Base-by-base conservation (phyloP, 306 rosid species). In the Quercus variabilis region DNA sequence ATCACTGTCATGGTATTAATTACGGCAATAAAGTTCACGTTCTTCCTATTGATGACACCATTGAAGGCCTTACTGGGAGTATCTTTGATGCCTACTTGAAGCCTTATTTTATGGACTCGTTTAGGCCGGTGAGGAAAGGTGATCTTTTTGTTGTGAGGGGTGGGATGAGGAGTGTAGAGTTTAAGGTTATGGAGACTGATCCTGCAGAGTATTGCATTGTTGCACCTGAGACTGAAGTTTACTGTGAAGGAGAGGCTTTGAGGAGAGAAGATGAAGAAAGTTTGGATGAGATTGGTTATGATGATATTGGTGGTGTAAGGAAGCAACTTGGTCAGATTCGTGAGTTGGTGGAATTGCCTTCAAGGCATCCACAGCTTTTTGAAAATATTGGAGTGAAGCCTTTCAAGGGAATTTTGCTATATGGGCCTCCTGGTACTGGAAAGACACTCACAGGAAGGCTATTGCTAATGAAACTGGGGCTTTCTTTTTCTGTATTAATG, bases 371-470 rank as follows among this genome's bases (percentile, higher is more conserved):
- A 14, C 55, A 77, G 65, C 67, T 77, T 25, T 77, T 77, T 19
- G 68, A 77, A 30, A 51, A 65, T 46, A 54, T 78, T 55, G 81
- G 81, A 28, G 81, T 78, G 10, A 78, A 78, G n/a, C 81, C 75
- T 13, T 75, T 75, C 8, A 83, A 84, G 80, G 87, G 87, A 26
- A 82, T 84, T 72, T 80, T 80, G 4, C 73, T 80, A 12, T 84
- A 84, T 73, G 87, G 87, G 52, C 84, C 84, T 33, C 84, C 84
- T 25, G 87, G 81, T n/a, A 74, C 87, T 3, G 87, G 87, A 21
- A 83, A 83, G 75, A 83, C 87, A 15, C 46, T 83, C 64, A 75
- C 76, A 49, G 87, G 5, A 74, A 81, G 51, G 87, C 84, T 38
- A 55, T 84, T 80, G 87, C 87, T 70, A 57, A 78, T 57, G 82